These are phyloP conservation scores for Lichina pygmaea DNA, from an alignment of 495 filamentous ascomycete species.

Conservation along the genomic window DNA sequence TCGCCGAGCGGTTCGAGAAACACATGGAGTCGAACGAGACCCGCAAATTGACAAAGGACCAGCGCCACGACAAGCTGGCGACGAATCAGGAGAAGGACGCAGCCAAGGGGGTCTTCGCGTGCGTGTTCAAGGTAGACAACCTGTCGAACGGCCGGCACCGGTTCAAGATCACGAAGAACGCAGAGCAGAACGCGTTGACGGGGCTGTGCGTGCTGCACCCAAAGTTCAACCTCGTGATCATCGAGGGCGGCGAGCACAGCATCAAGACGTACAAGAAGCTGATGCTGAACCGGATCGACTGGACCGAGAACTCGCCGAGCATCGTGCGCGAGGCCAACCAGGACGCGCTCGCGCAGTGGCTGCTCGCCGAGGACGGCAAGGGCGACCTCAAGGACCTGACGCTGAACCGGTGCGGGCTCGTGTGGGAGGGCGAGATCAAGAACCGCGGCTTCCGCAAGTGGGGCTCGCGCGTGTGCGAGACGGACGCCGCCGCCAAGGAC, in stretches of 20 bases:
- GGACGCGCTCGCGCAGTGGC: slow-evolving; percentile 37
- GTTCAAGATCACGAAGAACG: slow-evolving; percentile 78
- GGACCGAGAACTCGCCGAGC: slow-evolving; percentile 63
- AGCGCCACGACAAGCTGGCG: slow-evolving; percentile 62
- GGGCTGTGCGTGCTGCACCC: slow-evolving; percentile 79
- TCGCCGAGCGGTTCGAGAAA: slow-evolving; percentile 50
- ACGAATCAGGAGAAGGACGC: slow-evolving; percentile 69
- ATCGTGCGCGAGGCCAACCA: slow-evolving; percentile 28
- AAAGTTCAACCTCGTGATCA: slow-evolving; percentile 63
- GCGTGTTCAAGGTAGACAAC: slow-evolving; percentile 70
- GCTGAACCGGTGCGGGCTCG: slow-evolving; percentile 2
- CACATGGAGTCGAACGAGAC: slow-evolving; percentile 64
- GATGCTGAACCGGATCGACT: slow-evolving; percentile 79
- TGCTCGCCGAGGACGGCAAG: slow-evolving; percentile 44
- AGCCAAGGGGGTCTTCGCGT: slow-evolving; percentile 51
- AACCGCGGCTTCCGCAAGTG: slow-evolving; percentile 62
- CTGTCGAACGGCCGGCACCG: slow-evolving; percentile 76
- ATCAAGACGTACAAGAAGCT: slow-evolving; percentile 66
- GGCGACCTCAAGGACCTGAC: slow-evolving; percentile 13
- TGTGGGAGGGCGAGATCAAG: slow-evolving; percentile 31
- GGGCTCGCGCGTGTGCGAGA: slow-evolving; percentile 65
- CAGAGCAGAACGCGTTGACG: slow-evolving; percentile 61
- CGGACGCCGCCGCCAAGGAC: slow-evolving; percentile 66
- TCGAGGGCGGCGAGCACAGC: slow-evolving; percentile 65
- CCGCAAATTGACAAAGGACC: slow-evolving; percentile 73